Percentiles rank a stretch among this genome's conserved stretches.
phyloP scores from a whole-genome alignment of 768 basidiomycete genomes.

The Termitomyces bulborhizus region DNA sequence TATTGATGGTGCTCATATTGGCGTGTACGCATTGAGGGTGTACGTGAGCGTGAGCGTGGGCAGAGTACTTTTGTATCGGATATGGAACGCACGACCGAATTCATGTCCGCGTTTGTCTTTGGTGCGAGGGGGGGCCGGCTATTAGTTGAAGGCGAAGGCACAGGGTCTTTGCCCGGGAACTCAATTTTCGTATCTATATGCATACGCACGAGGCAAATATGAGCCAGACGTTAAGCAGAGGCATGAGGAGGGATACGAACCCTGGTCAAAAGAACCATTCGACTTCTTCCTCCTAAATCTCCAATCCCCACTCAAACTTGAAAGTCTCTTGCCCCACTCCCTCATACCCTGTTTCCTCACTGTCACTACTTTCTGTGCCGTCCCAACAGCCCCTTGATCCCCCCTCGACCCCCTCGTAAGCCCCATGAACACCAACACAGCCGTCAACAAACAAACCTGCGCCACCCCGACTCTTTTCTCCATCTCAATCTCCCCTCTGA shows the following conservation, averaged over 20 bases:
- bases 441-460: constrained; percentile 77
- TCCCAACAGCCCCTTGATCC: constrained; percentile 21
- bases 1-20: constrained; percentile 14
- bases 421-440: constrained; percentile 81
- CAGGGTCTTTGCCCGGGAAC: constrained; percentile 10
- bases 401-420: constrained; percentile 71
- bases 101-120: neutral
- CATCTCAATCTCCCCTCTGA: constrained; percentile 81
- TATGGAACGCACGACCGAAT: neutral
- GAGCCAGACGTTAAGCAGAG: neutral
- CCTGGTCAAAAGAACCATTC: constrained; percentile 6
- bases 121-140: neutral
- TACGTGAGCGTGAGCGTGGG: constrained; percentile 22
- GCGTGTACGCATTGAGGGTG: constrained; percentile 23
- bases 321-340: constrained; percentile 51
- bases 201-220: neutral
- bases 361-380: constrained; percentile 19
- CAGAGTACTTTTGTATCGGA: constrained; percentile 6
- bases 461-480: constrained; percentile 89
- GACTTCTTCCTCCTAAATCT: constrained; percentile 26
- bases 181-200: constrained; percentile 10
- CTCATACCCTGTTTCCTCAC: constrained; percentile 23
- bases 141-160: neutral
- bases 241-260: neutral
- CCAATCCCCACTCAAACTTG: constrained; percentile 54